phyloP scores from a whole-genome alignment of 1,139 yeast genomes.

The Diutina neorugosa region DNA sequence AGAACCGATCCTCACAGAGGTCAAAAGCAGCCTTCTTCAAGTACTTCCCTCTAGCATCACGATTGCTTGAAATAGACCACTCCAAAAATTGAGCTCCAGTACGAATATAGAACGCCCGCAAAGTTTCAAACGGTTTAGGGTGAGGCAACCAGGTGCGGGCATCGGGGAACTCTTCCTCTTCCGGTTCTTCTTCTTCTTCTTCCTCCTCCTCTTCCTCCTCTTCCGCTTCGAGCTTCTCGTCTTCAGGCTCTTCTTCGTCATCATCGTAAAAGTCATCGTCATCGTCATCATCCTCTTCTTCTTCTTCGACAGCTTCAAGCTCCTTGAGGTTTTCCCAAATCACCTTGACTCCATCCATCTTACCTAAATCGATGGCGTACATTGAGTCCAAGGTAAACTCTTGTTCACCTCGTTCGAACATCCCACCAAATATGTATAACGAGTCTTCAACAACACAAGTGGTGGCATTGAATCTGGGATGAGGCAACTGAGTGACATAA shows the following conservation, averaged over 20 bases:
- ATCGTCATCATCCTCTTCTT: slow-evolving; percentile 42
- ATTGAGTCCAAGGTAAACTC: slow-evolving; percentile 79
- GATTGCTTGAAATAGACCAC: slow-evolving; percentile 82
- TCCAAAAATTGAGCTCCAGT: slow-evolving; percentile 80
- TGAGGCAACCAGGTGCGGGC: slow-evolving; percentile 95
- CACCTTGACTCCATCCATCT: slow-evolving; percentile 77
- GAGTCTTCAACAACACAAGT: slow-evolving; percentile 80
- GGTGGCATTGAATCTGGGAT: slow-evolving; percentile 78
- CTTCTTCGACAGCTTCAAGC: slow-evolving; percentile 56
- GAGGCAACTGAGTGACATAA: slow-evolving; percentile 57
- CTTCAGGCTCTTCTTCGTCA: background rate
- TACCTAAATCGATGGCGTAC: slow-evolving; percentile 76
- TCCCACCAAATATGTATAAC: slow-evolving; percentile 83
- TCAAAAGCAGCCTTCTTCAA: slow-evolving; percentile 85
- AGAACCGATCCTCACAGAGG: slow-evolving; percentile 88
- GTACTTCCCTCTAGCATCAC: slow-evolving; percentile 84
- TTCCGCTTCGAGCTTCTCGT: slow-evolving; percentile 28
- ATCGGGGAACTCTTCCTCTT: slow-evolving; percentile 70
- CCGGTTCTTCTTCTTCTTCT: slow-evolving; percentile 46
- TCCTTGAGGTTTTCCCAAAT: slow-evolving; percentile 79
- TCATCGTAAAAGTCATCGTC: slow-evolving; percentile 29
- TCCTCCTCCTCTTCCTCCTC: slow-evolving; percentile 47
- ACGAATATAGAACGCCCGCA: slow-evolving; percentile 75
- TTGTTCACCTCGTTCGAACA: slow-evolving; percentile 77
- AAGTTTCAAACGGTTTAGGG: slow-evolving; percentile 86